Evolutionary conservation across 129 eudicot genomes (phyloP).

Genomic region (Erigeron canadensis): DNA sequence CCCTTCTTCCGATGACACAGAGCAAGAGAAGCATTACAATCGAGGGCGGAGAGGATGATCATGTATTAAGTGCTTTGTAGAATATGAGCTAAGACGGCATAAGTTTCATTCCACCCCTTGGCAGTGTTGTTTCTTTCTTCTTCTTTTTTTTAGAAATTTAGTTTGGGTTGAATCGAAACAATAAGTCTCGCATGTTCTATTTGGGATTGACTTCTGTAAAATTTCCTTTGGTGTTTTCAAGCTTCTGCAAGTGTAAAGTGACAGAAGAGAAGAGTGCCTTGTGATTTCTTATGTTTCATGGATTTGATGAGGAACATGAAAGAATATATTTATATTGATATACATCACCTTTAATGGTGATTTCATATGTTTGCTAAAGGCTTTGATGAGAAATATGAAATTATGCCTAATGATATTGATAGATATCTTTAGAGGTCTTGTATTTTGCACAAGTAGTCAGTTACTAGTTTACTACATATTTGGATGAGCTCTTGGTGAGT

Average conservation of each 20-base stretch:
- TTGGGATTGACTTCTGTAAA: constrained; percentile 32
- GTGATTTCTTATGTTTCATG: constrained; percentile 22
- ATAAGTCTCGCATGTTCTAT: constrained; percentile 33
- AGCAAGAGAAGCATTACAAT: constrained; percentile 54
- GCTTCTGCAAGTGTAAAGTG: constrained; percentile 28
- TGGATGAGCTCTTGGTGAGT: too few species aligned
- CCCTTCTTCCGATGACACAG: constrained; percentile 58
- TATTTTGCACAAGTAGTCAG: too few species aligned
- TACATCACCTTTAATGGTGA: background rate
- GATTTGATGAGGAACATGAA: constrained; percentile 26
- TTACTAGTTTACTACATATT: too few species aligned
- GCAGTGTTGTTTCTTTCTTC: background rate
- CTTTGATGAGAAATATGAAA: too few species aligned
- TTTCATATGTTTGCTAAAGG: too few species aligned
- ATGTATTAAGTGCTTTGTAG: constrained; percentile 32
- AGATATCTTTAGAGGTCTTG: too few species aligned
- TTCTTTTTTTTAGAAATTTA: constrained; percentile 16
- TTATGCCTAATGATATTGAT: too few species aligned
- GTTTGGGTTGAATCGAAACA: constrained; percentile 31
- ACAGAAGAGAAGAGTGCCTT: constrained; percentile 12
- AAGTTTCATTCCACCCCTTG: constrained; percentile 18
- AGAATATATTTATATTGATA: constrained; percentile 19
- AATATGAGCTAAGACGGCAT: constrained; percentile 8
- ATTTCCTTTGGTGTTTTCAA: constrained; percentile 19
- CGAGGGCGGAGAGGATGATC: constrained; percentile 46